Conservation (phyloP, 2,329 filamentous ascomycete genomes). For the Clonostachys rhizophaga region DNA sequence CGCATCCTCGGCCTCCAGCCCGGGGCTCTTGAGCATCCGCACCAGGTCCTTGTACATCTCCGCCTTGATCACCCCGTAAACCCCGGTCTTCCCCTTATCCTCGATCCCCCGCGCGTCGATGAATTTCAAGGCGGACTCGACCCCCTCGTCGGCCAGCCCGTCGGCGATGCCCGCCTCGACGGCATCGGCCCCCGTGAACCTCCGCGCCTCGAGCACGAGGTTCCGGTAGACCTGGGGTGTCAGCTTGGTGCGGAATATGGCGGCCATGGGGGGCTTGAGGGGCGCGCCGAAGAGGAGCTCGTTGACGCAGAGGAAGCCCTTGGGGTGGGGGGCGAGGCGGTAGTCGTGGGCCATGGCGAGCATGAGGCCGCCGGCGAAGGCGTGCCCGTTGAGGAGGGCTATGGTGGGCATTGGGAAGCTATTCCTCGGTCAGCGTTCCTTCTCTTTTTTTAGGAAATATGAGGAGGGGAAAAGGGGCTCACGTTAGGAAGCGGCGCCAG, state of each 20-base stretch:
- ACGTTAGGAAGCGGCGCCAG: slow-evolving; percentile 52
- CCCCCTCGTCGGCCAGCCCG: slow-evolving; percentile 53
- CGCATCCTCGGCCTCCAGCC: slow-evolving; percentile 42
- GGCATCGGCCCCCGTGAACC: slow-evolving; percentile 61
- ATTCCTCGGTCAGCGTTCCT: neutral
- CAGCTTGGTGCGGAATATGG: slow-evolving; percentile 70
- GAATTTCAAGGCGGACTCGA: slow-evolving; percentile 45
- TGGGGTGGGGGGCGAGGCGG: slow-evolving; percentile 65
- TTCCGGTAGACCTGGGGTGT: slow-evolving; percentile 50
- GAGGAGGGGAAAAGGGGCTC: neutral
- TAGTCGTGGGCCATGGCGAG: slow-evolving; percentile 80
- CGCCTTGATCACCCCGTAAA: slow-evolving; percentile 67
- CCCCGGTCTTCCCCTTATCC: slow-evolving; percentile 57
- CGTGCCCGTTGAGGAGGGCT: slow-evolving; percentile 74
- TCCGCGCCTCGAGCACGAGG: slow-evolving; percentile 68
- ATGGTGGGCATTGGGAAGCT: slow-evolving; percentile 77
- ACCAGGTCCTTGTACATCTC: slow-evolving; percentile 72
- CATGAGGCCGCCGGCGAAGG: slow-evolving; percentile 80
- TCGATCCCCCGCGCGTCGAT: slow-evolving; percentile 54
- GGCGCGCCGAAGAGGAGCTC: slow-evolving; percentile 76
- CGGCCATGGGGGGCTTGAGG: slow-evolving; percentile 69
- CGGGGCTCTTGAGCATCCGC: slow-evolving; percentile 47
- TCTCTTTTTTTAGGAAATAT: neutral
- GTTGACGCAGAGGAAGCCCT: slow-evolving; percentile 76
- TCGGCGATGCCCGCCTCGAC: slow-evolving; percentile 66